phyloP scores from a whole-genome alignment of 2,329 filamentous ascomycete species.

The Sporothrix phasma region DNA sequence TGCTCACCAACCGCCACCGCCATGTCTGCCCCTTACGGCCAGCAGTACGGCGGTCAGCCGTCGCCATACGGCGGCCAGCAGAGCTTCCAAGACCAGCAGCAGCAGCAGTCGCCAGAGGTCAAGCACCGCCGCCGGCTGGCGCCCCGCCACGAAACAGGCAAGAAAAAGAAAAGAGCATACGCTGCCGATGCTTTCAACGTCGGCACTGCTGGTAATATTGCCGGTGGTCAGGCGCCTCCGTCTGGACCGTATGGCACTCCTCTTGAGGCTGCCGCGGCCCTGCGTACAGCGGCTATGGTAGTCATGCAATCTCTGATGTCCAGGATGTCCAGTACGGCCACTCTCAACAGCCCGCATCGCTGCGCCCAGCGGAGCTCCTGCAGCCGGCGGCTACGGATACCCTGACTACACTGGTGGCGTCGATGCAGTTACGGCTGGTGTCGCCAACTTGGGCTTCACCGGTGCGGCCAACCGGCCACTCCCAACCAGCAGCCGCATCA shows the following conservation, averaged over 20 bases:
- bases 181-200: conserved; percentile 93
- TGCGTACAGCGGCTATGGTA: conserved; percentile 51
- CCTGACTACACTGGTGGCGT: conserved; percentile 54
- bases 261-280: conserved; percentile 31
- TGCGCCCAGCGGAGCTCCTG: conserved; percentile 32
- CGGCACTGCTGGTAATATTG: conserved; percentile 73
- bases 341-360: conserved; percentile 28
- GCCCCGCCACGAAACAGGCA: conserved; percentile 37
- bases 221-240: conserved; percentile 36
- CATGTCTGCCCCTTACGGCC: conserved; percentile 49
- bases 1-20: conserved; percentile 23
- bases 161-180: conserved; percentile 91
- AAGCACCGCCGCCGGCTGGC: conserved; percentile 27
- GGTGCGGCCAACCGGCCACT: conserved; percentile 46
- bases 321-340: conserved; percentile 35
- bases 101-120: conserved; percentile 31
- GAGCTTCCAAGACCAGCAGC: conserved; percentile 29
- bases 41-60: conserved; percentile 26
- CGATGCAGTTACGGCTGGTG: conserved; percentile 69
- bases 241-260: conserved; percentile 37
- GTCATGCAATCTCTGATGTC: conserved; percentile 35
- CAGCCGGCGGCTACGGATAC: conserved; percentile 56
- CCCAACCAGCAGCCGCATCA: conserved; percentile 34
- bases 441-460: conserved; percentile 77
- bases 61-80: conserved; percentile 33